Evolutionary conservation across 768 basidiomycete species (phyloP).

Genomic region (Trametes punicea): DNA sequence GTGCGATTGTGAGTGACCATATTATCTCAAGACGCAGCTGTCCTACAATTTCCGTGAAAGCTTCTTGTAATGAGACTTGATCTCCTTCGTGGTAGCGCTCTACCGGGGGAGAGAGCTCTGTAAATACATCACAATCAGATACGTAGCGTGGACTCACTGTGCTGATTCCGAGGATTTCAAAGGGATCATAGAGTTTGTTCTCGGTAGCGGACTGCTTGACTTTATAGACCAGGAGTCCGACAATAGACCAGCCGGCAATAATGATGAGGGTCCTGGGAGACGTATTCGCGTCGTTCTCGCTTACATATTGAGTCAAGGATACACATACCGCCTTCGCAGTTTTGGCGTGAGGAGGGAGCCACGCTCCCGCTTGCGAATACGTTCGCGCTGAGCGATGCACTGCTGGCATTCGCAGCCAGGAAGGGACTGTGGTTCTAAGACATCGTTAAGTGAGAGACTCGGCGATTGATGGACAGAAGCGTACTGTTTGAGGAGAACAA

Average conservation of each 20-base stretch:
- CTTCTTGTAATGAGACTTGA: slow-evolving; percentile 94
- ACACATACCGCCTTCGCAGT: slow-evolving; percentile 49
- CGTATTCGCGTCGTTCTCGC: neutral
- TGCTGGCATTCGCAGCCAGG: slow-evolving; percentile 58
- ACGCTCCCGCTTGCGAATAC: slow-evolving; percentile 39
- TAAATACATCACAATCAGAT: neutral
- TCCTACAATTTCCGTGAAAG: slow-evolving; percentile 80
- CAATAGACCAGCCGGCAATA: slow-evolving; percentile 67
- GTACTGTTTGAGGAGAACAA: slow-evolving; percentile 47
- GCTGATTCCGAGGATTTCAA: slow-evolving; percentile 83
- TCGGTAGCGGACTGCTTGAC: slow-evolving; percentile 56
- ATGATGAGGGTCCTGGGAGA: slow-evolving; percentile 54
- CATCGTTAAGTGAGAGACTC: slow-evolving; percentile 1
- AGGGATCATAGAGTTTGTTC: slow-evolving; percentile 85
- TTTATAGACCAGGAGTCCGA: slow-evolving; percentile 66
- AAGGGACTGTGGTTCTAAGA: slow-evolving; percentile 10
- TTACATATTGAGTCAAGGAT: slow-evolving; percentile 1
- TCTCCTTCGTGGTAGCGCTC: slow-evolving; percentile 79
- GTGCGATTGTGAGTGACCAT: neutral
- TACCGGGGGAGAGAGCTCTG: slow-evolving; percentile 30
- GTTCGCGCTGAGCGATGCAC: slow-evolving; percentile 54
- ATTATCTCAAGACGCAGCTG: neutral
- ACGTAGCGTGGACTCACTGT: slow-evolving; percentile 43
- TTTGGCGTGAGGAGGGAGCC: slow-evolving; percentile 48
- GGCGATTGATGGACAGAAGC: slow-evolving; percentile 30